Evolutionary conservation across 1,284 basidiomycete species (phyloP), one percentile per base, ranked within the genome.

Genomic region (Heterobasidion annosum): DNA sequence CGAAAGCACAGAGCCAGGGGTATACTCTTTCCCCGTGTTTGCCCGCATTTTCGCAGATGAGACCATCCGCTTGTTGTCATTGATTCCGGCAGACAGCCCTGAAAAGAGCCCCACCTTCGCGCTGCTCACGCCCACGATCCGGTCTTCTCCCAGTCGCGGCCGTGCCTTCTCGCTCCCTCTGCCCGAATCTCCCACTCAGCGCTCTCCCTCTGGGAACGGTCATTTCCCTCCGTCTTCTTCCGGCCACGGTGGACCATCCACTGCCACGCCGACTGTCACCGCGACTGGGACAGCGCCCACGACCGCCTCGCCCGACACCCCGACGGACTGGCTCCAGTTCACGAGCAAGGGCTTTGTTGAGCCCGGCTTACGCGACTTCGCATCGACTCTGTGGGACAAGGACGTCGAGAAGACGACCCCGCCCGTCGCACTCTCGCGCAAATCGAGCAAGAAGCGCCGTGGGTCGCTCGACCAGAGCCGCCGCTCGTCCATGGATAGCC

Each of bases 331-430:
- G 73, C 57, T 60, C 33, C 66, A 68, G 47, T 89, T 89, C 65
- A 81, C 84, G 0, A 68, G 75, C 1, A 69, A 76, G 1, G 87
- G 86, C 1, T 89, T 89, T 63, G 75, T 78, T 13, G 75, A 79
- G 43, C 60, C 65, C 1, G 60, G 71, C 0, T 12, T 19, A 10
- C 69, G 69, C 13, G 76, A 79, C 25, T 74, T 89, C 4, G 78
- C 79, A 10, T 67, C 73, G 2, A 82, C 82, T 0, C 72, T 85
- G 15, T 66, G 81, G 47, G 79, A 83, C 53, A 76, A 72, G 37
- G 82, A 87, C 56, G 59, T 82, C 15, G 85, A 88, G 63, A 73
- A 77, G 16, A 84, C 83, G 2, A 62, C 67, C 1, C 81, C 83
- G 1, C 65, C 59, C 34, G 16, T 52, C 0, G 53, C 55, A 13